Evolutionary conservation across 306 rosid species (phyloP).

Genomic region (Lathyrus sativus): DNA sequence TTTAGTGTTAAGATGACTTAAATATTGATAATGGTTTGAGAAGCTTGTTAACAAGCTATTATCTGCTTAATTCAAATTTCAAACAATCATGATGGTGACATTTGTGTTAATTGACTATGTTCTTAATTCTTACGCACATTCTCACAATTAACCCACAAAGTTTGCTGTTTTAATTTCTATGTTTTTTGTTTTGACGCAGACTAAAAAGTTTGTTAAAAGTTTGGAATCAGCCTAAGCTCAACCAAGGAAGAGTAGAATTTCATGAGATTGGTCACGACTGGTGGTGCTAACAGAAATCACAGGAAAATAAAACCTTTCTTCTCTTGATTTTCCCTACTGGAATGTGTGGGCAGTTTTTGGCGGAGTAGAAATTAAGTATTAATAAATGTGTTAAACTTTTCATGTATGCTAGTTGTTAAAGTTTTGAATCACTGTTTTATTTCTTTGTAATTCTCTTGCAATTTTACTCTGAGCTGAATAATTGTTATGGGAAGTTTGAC

Average conservation of each 20-base stretch:
- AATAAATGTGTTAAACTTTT: background rate
- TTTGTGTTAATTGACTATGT: background rate
- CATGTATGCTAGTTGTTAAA: background rate
- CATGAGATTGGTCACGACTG: conserved; percentile 16
- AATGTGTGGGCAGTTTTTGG: background rate
- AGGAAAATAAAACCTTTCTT: conserved; percentile 45
- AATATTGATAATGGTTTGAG: background rate
- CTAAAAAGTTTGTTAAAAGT: conserved; percentile 62
- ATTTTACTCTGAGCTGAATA: background rate
- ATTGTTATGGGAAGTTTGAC: no score
- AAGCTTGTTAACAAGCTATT: background rate
- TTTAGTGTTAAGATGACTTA: no score
- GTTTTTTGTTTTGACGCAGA: conserved; percentile 54
- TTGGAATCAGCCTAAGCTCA: conserved; percentile 64
- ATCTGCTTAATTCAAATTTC: background rate
- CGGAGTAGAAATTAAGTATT: background rate
- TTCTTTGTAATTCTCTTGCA: background rate
- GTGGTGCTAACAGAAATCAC: conserved; percentile 26
- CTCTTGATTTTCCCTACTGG: conserved; percentile 26
- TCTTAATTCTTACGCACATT: background rate
- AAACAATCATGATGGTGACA: background rate
- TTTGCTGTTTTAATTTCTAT: conserved; percentile 8
- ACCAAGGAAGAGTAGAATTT: conserved; percentile 23
- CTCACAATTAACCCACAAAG: background rate
- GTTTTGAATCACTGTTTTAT: background rate